Conservation (phyloP, 1,139 yeast genomes). For the Scheffersomyces titani region DNA sequence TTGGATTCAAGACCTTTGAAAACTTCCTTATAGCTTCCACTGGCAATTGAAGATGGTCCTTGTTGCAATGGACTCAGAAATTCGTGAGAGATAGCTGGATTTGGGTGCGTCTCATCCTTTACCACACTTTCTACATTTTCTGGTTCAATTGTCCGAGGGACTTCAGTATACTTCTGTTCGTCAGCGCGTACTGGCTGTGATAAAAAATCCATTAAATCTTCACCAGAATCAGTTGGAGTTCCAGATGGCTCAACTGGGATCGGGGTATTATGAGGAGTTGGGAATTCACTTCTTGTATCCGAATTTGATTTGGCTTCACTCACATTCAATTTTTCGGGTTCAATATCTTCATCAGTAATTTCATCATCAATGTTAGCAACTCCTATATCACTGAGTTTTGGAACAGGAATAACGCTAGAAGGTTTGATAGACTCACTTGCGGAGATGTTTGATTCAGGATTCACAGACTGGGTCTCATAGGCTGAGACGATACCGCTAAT, state of each 20-base stretch:
- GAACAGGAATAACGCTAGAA: slow-evolving; percentile 4
- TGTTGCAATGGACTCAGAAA: not conserved
- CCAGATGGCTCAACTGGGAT: not conserved
- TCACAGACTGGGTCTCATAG: not conserved
- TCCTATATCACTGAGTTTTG: slow-evolving; percentile 6
- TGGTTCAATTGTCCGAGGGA: not conserved
- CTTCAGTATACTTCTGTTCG: not conserved
- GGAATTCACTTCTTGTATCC: not conserved
- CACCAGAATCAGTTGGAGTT: not conserved
- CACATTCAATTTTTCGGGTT: not conserved
- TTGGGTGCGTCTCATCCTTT: not conserved
- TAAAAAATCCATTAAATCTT: no score
- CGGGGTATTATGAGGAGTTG: not conserved
- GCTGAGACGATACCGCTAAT: not conserved
- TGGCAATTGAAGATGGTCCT: not conserved
- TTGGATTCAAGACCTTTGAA: not conserved
- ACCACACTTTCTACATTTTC: not conserved
- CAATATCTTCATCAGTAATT: slow-evolving; percentile 2
- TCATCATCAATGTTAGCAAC: not conserved
- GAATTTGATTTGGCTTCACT: not conserved
- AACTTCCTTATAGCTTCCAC: not conserved
- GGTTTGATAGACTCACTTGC: not conserved
- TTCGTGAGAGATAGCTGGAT: not conserved
- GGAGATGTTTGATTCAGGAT: not conserved
- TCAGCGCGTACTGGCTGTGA: not conserved